Percentiles rank a stretch among this genome's conserved stretches.
These are phyloP conservation scores for Lipomyces spencermartinsiae DNA, from an alignment of 805 yeast genomes.

Conservation along the genomic window DNA sequence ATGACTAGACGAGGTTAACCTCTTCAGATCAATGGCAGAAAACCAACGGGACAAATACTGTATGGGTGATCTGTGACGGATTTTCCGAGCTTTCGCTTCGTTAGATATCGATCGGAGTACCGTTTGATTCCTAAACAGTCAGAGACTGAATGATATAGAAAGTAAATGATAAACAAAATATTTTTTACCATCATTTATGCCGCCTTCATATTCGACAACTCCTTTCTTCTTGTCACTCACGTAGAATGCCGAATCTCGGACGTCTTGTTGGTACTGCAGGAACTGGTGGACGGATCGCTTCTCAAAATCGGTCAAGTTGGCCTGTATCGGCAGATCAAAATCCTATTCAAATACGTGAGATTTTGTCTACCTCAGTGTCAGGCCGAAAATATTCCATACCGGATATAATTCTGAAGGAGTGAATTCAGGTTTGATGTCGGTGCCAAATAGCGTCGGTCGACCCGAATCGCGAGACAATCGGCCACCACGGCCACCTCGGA, in stretches of 20 bases:
- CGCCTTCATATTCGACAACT: conserved; percentile 35
- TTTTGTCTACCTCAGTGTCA: neutral
- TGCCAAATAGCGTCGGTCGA: conserved; percentile 27
- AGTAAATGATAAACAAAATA: neutral
- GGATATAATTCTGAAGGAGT: conserved; percentile 36
- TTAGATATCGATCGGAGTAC: conserved; percentile 38
- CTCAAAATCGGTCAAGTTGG: conserved; percentile 34
- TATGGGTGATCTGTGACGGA: conserved; percentile 38
- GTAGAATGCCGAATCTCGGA: conserved; percentile 38
- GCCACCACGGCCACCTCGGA: conserved; percentile 37
- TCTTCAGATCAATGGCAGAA: too few relatives aligned
- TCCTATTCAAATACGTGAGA: conserved; percentile 15
- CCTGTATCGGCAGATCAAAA: conserved; percentile 29
- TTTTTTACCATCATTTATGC: conserved; percentile 31
- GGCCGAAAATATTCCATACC: conserved; percentile 13
- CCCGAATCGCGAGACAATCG: conserved; percentile 22
- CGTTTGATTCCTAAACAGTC: conserved; percentile 35
- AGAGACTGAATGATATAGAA: neutral
- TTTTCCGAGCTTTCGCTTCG: conserved; percentile 29
- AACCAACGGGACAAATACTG: conserved; percentile 19
- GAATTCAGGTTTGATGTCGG: conserved; percentile 35
- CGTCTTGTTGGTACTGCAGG: conserved; percentile 35
- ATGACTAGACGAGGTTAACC: conserved; percentile 15
- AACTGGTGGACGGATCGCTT: conserved; percentile 31
- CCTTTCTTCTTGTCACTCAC: conserved; percentile 31